Evolutionary conservation across 257 asterid genomes (phyloP), one percentile per base, ranked within the genome.

Genomic region (Paulownia fortunei): DNA sequence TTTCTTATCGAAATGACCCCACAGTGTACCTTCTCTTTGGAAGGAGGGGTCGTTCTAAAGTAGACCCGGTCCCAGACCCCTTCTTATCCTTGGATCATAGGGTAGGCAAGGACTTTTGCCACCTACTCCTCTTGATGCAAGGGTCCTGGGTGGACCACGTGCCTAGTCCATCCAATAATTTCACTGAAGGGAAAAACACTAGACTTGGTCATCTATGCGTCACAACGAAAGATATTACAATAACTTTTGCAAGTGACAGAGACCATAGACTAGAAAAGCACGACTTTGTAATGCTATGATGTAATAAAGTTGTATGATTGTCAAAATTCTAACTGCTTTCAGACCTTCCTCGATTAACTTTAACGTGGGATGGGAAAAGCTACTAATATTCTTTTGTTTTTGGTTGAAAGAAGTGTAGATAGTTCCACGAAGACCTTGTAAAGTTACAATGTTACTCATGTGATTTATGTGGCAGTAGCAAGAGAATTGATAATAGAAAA

Each of bases 251-350:
- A n/a, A n/a, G n/a, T n/a, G n/a, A n/a, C n/a, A n/a, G n/a, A n/a
- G n/a, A n/a, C n/a, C n/a, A n/a, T n/a, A n/a, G n/a, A n/a, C n/a
- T n/a, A 34, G 51, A 52, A 36, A 42, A 44, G 6, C 21, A 19
- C 36, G 41, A 51, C 8, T 55, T 16, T 30, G 23, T 24, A 11
- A 36, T 15, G 21, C 54, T 55, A 42, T 44, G 47, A 51, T 52
- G 39, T 71, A 16, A 62, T 62, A 63, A 23, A 15, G 16, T 39
- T 37, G 21, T 30, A 1, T 41, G 36, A 69, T 3, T 26, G 51
- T 37, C 24, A 6, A 30, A 80, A 74, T 42, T 80, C 49, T 46
- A 46, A 44, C 16, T 44, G 72, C 49, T 73, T 41, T 36, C n/a
- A 8, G 65, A 24, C 21, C 11, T 71, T 56, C 11, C n/a, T n/a